phyloP scores from a whole-genome alignment of 1,284 basidiomycete genomes.

The Sporisorium exsertum region DNA sequence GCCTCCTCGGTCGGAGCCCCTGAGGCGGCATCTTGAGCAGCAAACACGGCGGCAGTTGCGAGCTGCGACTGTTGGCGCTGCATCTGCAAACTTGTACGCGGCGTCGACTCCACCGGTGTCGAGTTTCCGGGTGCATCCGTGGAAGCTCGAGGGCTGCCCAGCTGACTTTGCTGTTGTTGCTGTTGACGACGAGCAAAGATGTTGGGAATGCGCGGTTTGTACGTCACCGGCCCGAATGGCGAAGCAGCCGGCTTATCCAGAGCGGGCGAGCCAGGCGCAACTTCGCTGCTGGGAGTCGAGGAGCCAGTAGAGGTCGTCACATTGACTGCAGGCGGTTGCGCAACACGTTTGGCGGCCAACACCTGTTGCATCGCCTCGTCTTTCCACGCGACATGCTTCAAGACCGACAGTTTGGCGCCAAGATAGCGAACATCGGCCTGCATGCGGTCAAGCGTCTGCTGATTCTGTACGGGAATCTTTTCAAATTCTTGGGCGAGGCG shows the following conservation, averaged over 20 bases:
- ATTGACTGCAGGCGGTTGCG: slow-evolving; percentile 21
- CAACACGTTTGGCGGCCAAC: slow-evolving; percentile 27
- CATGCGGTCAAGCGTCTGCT: slow-evolving; percentile 46
- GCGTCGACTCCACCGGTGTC: slow-evolving; percentile 25
- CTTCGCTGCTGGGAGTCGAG: slow-evolving; percentile 30
- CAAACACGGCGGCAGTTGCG: not conserved
- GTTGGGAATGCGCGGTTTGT: slow-evolving; percentile 48
- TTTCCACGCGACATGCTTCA: slow-evolving; percentile 60
- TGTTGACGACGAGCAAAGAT: slow-evolving; percentile 52
- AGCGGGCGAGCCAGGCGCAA: slow-evolving; percentile 33
- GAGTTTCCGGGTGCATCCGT: slow-evolving; percentile 20
- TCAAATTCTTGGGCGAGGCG: slow-evolving; percentile 57
- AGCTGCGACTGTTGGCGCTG: slow-evolving; percentile 9
- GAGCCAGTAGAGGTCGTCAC: slow-evolving; percentile 23
- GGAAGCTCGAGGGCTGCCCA: slow-evolving; percentile 33
- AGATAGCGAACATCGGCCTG: slow-evolving; percentile 52
- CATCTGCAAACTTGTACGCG: slow-evolving; percentile 37
- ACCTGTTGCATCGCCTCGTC: slow-evolving; percentile 49
- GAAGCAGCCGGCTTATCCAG: slow-evolving; percentile 30
- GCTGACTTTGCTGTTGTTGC: slow-evolving; percentile 37
- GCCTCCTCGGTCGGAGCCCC: not conserved
- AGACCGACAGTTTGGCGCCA: slow-evolving; percentile 48
- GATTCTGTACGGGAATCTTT: slow-evolving; percentile 48
- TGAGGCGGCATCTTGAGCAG: not conserved
- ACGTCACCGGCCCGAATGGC: slow-evolving; percentile 39